phyloP scores from a whole-genome alignment of 2,329 filamentous ascomycete species.

The Colletotrichum sansevieriae region DNA sequence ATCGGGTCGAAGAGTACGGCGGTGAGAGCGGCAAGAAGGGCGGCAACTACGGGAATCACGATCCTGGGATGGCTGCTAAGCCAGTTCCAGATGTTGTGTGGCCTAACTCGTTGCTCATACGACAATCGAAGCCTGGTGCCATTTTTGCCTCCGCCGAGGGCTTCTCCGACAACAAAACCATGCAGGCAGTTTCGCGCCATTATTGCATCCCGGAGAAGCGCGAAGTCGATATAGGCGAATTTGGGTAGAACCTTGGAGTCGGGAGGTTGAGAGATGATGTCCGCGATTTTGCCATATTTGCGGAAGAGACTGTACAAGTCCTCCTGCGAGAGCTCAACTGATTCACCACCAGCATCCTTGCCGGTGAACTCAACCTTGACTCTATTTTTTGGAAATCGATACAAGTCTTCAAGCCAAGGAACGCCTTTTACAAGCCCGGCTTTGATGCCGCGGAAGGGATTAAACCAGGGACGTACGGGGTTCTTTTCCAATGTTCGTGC shows the following conservation, averaged over 20 bases:
- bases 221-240: constrained; percentile 85
- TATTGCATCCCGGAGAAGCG: constrained; percentile 78
- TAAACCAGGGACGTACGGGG: constrained; percentile 90
- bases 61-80: constrained; percentile 87
- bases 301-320: constrained; percentile 88
- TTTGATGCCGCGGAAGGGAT: constrained; percentile 79
- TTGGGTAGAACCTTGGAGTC: constrained; percentile 89
- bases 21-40: constrained; percentile 83
- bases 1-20: constrained; percentile 95
- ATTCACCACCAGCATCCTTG: constrained; percentile 75
- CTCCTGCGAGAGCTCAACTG: constrained; percentile 87
- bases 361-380: constrained; percentile 89
- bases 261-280: constrained; percentile 84
- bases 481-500: constrained; percentile 75
- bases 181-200: constrained; percentile 95
- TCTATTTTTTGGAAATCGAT: constrained; percentile 81
- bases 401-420: constrained; percentile 95
- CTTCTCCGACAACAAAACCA: constrained; percentile 79
- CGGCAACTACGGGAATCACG: constrained; percentile 85
- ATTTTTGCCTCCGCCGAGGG: constrained; percentile 78
- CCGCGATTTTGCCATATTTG: constrained; percentile 88
- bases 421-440: constrained; percentile 82
- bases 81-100: constrained; percentile 89
- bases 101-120: constrained; percentile 84
- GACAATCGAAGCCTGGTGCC: constrained; percentile 85